These are phyloP conservation scores for Tulasnella calospora DNA, from an alignment of 768 basidiomycete species.

Conservation along the genomic window DNA sequence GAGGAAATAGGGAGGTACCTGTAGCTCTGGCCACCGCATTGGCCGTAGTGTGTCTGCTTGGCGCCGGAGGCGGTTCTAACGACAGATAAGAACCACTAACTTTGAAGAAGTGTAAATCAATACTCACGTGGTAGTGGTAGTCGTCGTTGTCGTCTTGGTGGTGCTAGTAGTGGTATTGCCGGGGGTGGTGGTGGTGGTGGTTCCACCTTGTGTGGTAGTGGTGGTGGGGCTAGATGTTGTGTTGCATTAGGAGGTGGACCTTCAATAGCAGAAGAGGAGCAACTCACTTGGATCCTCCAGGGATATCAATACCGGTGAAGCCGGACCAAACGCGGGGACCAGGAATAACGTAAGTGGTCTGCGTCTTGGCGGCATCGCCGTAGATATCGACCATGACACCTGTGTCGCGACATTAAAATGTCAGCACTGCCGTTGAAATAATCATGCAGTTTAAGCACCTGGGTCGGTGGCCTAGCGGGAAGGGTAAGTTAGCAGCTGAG, in stretches of 20 bases:
- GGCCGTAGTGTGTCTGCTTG: conserved; percentile 10
- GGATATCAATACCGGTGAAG: conserved; percentile 13
- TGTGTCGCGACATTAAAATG: neutral
- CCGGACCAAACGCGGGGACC: conserved; percentile 22
- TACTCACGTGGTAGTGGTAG: neutral
- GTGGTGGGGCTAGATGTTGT: neutral
- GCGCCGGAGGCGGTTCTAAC: neutral
- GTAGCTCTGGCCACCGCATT: conserved; percentile 10
- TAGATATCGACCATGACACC: conserved; percentile 27
- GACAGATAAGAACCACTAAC: neutral
- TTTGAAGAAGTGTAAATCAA: neutral
- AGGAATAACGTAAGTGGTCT: conserved; percentile 25
- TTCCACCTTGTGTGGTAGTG: neutral
- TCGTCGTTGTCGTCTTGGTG: neutral
- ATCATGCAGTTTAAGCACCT: neutral
- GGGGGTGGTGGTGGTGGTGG: neutral
- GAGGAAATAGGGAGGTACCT: neutral
- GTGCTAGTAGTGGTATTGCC: neutral
- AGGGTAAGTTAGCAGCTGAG: neutral
- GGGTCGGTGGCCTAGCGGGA: neutral
- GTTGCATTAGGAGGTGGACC: neutral
- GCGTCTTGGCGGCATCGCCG: conserved; percentile 19
- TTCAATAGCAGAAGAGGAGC: neutral
- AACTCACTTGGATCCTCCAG: neutral
- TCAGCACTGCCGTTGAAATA: neutral